Conservation (phyloP, 169 alveolate species). For the Ichthyophthirius multifiliis region DNA sequence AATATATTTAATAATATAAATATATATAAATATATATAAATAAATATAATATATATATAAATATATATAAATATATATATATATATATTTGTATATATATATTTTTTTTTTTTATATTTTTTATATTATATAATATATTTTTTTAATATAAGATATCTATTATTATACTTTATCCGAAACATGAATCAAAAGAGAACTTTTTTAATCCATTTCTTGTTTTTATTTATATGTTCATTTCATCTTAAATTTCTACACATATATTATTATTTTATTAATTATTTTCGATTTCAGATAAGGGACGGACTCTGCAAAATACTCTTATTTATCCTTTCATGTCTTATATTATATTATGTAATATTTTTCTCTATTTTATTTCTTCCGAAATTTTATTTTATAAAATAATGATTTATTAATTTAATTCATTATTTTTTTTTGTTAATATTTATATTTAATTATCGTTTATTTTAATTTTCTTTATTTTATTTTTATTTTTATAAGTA, state of each 20-base stretch:
- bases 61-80: conserved; percentile 26
- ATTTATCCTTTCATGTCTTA: conserved; percentile 88
- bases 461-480: not conserved
- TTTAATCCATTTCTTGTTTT: conserved; percentile 12
- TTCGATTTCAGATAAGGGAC: conserved; percentile 76
- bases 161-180: conserved; percentile 44
- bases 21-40: not conserved
- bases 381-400: not conserved
- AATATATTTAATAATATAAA: not conserved
- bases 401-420: not conserved
- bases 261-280: conserved; percentile 41
- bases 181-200: conserved; percentile 36
- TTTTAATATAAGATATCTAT: conserved; percentile 16
- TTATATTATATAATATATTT: too few relatives aligned
- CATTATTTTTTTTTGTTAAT: not conserved
- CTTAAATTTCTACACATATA: conserved; percentile 52
- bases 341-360: not conserved
- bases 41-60: conserved; percentile 13
- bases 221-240: conserved; percentile 35
- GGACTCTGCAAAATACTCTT: conserved; percentile 85
- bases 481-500: not conserved
- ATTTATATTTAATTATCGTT: not conserved
- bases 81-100: conserved; percentile 13
- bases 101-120: too few relatives aligned
- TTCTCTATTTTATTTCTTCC: conserved; percentile 5